These are phyloP conservation scores for Coelastrella sp. DNA, from an alignment of 139 green algal species.

Conservation along the genomic window DNA sequence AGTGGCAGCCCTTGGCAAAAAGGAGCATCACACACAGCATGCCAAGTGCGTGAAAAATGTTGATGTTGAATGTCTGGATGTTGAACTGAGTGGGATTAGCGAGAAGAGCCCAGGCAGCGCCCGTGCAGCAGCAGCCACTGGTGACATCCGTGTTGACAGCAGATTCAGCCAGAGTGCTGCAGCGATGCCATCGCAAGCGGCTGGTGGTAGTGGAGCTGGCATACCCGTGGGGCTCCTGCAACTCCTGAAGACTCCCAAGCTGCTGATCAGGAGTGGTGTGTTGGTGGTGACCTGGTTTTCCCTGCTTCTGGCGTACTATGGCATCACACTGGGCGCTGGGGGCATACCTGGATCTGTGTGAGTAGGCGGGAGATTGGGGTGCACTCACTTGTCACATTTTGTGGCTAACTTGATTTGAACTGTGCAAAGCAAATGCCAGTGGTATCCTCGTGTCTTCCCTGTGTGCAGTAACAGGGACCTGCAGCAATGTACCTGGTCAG, in stretches of 20 bases:
- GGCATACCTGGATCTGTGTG: slow-evolving; percentile 22
- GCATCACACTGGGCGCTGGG: slow-evolving; percentile 9
- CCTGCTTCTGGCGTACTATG: not conserved
- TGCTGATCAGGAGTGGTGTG: not conserved
- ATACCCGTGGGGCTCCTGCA: not conserved
- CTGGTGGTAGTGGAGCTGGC: not conserved
- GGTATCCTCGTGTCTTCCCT: too few species aligned
- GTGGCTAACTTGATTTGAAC: too few species aligned
- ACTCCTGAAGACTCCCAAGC: not conserved
- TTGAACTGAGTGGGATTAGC: not conserved
- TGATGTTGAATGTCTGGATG: not conserved
- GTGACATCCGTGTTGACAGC: not conserved
- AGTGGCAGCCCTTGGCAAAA: not conserved
- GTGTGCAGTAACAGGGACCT: too few species aligned
- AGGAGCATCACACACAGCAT: too few species aligned
- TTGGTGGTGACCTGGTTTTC: not conserved
- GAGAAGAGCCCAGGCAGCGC: not conserved
- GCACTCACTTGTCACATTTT: too few species aligned
- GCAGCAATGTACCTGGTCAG: too few species aligned
- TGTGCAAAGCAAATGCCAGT: too few species aligned
- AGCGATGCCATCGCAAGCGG: not conserved
- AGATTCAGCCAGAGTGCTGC: not conserved
- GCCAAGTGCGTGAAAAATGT: not conserved
- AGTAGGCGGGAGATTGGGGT: not conserved
- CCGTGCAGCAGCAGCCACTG: not conserved